A percentile compares a stretch with the other conserved stretches of the same genome.
phyloP scores from a whole-genome alignment of 305 asterid genomes.

The Solanum chacoense region DNA sequence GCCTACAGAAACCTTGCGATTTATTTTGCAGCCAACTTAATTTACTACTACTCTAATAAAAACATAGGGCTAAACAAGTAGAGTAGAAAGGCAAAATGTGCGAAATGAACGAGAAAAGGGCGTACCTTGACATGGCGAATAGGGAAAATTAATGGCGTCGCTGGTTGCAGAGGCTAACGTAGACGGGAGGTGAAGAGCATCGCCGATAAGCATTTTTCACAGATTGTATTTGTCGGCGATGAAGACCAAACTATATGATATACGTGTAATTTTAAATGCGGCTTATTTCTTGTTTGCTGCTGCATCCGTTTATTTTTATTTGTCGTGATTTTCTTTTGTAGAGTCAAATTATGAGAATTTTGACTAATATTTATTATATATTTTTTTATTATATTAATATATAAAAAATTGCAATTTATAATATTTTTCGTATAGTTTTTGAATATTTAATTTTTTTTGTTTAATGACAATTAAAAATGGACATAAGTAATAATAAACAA shows the following conservation, averaged over 20 bases:
- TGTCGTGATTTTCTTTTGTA: rapidly evolving
- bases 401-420: rapidly evolving
- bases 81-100: background rate
- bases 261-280: background rate
- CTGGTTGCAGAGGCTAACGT: background rate
- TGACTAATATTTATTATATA: rapidly evolving
- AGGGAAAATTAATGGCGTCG: background rate
- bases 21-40: background rate
- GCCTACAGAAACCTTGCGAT: background rate
- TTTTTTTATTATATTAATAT: rapidly evolving
- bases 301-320: too few relatives aligned
- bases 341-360: too few relatives aligned
- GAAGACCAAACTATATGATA: background rate
- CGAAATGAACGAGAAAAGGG: background rate
- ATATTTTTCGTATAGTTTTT: too few relatives aligned
- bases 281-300: background rate
- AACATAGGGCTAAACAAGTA: background rate
- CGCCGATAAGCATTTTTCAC: constrained; percentile 5
- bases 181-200: background rate
- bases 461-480: too few relatives aligned
- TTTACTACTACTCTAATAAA: background rate
- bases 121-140: constrained; percentile 3
- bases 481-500: rapidly evolving
- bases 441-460: rapidly evolving
- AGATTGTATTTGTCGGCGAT: background rate